A percentile compares a stretch with the other conserved stretches of the same genome.
phyloP scores from a whole-genome alignment of 306 rosid genomes.

The Astragalus glycyphyllos region DNA sequence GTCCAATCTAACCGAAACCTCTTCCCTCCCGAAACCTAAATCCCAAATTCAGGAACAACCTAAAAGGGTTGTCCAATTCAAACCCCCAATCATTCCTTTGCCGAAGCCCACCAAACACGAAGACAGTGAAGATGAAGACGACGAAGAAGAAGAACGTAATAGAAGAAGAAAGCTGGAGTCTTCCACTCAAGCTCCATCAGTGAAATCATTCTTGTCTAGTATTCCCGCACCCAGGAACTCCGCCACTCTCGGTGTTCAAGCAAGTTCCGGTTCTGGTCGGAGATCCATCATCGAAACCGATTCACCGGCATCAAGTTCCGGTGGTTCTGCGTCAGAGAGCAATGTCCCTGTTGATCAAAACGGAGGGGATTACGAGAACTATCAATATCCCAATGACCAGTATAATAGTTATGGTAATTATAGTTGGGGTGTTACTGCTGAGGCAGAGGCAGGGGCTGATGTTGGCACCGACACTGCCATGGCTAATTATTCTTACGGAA shows the following conservation, averaged over 20 bases:
- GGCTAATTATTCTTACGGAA: conserved; percentile 43
- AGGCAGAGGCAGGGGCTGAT: conserved; percentile 52
- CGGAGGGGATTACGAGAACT: conserved; percentile 41
- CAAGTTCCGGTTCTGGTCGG: conserved; percentile 64
- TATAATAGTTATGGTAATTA: conserved; percentile 55
- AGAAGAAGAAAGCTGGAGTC: conserved; percentile 52
- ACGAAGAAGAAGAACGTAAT: conserved; percentile 51
- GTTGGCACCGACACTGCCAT: conserved; percentile 34
- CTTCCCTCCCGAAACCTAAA: conserved; percentile 60
- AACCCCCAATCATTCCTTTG: conserved; percentile 64
- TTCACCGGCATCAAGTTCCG: conserved; percentile 38
- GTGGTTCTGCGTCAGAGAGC: conserved; percentile 20
- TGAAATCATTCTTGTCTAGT: conserved; percentile 64
- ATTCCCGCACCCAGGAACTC: conserved; percentile 87
- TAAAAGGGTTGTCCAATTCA: conserved; percentile 75
- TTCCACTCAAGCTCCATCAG: conserved; percentile 56
- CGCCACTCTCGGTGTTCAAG: conserved; percentile 64
- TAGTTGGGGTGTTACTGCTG: conserved; percentile 38
- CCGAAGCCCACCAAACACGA: conserved; percentile 45
- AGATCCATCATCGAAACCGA: conserved; percentile 68
- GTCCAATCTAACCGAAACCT: neutral
- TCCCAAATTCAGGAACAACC: conserved; percentile 49
- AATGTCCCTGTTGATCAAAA: conserved; percentile 43
- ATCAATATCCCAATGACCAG: conserved; percentile 52
- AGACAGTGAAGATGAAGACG: conserved; percentile 56